These are phyloP conservation scores for Exsudoporus frostii DNA, from an alignment of 768 basidiomycete species.

Conservation along the genomic window DNA sequence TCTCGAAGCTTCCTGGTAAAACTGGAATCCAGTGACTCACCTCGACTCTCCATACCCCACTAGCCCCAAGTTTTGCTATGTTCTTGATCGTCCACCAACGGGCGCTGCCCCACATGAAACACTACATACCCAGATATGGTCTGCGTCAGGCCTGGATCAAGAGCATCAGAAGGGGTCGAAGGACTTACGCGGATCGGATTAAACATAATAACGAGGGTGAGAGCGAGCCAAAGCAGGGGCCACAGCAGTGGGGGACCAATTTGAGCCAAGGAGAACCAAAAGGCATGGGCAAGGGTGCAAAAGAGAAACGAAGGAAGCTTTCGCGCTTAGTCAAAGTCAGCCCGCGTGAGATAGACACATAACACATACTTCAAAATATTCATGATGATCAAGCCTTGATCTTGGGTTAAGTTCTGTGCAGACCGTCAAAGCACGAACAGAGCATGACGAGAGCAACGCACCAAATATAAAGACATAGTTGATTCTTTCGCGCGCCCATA, in stretches of 20 bases:
- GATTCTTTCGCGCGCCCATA: constrained; percentile 74
- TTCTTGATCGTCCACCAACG: constrained; percentile 79
- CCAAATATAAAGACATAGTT: constrained; percentile 92
- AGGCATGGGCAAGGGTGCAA: constrained; percentile 67
- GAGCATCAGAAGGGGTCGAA: not conserved
- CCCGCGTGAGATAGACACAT: constrained; percentile 2
- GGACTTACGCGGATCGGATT: constrained; percentile 68
- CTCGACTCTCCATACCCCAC: constrained; percentile 74
- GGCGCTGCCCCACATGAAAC: constrained; percentile 30
- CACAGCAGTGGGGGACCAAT: constrained; percentile 71
- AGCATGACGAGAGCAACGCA: constrained; percentile 29
- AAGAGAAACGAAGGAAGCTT: constrained; percentile 77
- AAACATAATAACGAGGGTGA: constrained; percentile 55
- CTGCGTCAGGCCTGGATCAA: not conserved
- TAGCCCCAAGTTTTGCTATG: constrained; percentile 57
- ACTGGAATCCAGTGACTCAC: constrained; percentile 34
- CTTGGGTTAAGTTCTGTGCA: constrained; percentile 62
- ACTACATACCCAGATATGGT: constrained; percentile 45
- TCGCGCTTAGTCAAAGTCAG: not conserved
- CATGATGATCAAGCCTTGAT: constrained; percentile 71
- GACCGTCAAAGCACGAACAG: not conserved
- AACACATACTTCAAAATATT: constrained; percentile 61
- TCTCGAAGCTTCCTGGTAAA: not conserved
- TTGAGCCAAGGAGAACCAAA: constrained; percentile 76
- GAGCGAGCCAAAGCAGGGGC: constrained; percentile 78